Conservation (phyloP, 2,329 filamentous ascomycete genomes). For the Aspergillus quadrilineatus region DNA sequence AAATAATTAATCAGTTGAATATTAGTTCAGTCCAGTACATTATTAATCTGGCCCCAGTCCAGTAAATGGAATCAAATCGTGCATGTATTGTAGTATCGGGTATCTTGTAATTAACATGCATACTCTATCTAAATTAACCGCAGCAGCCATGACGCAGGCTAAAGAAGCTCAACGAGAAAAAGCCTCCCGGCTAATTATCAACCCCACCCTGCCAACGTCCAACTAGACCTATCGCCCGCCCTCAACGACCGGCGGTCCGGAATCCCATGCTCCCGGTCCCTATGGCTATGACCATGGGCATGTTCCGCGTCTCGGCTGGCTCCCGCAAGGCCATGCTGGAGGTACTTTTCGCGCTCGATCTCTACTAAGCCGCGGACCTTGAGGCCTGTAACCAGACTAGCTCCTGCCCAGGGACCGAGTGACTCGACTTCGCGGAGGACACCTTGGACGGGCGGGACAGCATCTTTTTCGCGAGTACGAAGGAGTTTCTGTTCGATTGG, state of each 20-base stretch:
- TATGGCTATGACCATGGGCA: slow-evolving; percentile 16
- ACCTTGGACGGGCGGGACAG: slow-evolving; percentile 36
- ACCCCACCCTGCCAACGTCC: slow-evolving; percentile 50
- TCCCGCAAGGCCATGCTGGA: slow-evolving; percentile 50
- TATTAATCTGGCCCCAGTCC: neutral
- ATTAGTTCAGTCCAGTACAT: neutral
- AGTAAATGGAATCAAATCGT: neutral
- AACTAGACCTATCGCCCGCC: slow-evolving; percentile 48
- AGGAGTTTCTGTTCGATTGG: slow-evolving; percentile 45
- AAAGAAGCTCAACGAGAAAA: neutral
- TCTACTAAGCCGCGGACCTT: slow-evolving; percentile 62
- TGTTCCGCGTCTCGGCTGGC: slow-evolving; percentile 46
- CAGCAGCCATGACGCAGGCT: neutral
- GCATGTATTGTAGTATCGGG: slow-evolving; percentile 3
- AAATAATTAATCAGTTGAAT: slow-evolving; percentile 1
- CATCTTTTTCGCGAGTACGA: slow-evolving; percentile 36
- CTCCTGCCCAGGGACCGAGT: slow-evolving; percentile 64
- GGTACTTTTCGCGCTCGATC: slow-evolving; percentile 63
- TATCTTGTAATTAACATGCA: slow-evolving; percentile 1
- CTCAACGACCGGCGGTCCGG: slow-evolving; percentile 42
- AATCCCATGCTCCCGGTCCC: slow-evolving; percentile 9
- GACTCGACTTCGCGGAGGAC: slow-evolving; percentile 57
- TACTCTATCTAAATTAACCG: neutral
- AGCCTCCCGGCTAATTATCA: slow-evolving; percentile 21
- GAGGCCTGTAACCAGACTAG: slow-evolving; percentile 59